Conservation (phyloP, 768 basidiomycete genomes). For the Leccinellum albellum region DNA sequence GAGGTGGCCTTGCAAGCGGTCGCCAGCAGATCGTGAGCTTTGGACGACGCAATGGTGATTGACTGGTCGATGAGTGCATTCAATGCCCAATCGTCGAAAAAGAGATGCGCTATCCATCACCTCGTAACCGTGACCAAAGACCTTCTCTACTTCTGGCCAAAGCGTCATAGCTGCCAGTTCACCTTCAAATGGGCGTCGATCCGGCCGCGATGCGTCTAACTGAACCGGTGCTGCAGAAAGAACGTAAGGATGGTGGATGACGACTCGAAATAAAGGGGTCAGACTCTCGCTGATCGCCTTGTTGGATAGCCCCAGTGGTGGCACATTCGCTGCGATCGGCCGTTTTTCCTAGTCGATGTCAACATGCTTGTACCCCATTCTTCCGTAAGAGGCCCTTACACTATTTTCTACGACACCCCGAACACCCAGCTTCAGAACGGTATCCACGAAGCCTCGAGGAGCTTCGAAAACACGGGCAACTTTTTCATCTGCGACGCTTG, state of each 20-base stretch:
- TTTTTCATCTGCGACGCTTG: constrained; percentile 94
- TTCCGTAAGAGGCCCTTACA: constrained; percentile 32
- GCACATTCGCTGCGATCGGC: constrained; percentile 82
- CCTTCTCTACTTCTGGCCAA: constrained; percentile 96
- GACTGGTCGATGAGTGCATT: constrained; percentile 44
- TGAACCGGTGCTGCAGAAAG: constrained; percentile 14
- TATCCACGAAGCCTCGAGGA: constrained; percentile 71
- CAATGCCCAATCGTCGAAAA: neutral
- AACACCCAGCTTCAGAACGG: constrained; percentile 49
- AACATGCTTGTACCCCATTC: neutral
- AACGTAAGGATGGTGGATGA: neutral
- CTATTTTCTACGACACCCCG: constrained; percentile 46
- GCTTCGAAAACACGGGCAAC: constrained; percentile 93
- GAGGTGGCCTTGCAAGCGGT: constrained; percentile 89
- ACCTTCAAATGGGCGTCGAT: constrained; percentile 76
- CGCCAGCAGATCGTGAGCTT: constrained; percentile 65
- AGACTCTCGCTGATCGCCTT: constrained; percentile 77
- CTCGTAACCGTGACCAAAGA: constrained; percentile 98
- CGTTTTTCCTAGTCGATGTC: constrained; percentile 45
- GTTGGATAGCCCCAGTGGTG: constrained; percentile 92
- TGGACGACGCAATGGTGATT: constrained; percentile 75
- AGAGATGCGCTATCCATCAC: constrained; percentile 35
- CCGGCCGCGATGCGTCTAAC: constrained; percentile 10
- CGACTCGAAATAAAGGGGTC: neutral
- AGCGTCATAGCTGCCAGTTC: constrained; percentile 84